A percentile compares a stretch with the other conserved stretches of the same genome.
These are phyloP conservation scores for Aspergillus proliferans DNA, from an alignment of 2,329 filamentous ascomycete genomes.

Conservation along the genomic window DNA sequence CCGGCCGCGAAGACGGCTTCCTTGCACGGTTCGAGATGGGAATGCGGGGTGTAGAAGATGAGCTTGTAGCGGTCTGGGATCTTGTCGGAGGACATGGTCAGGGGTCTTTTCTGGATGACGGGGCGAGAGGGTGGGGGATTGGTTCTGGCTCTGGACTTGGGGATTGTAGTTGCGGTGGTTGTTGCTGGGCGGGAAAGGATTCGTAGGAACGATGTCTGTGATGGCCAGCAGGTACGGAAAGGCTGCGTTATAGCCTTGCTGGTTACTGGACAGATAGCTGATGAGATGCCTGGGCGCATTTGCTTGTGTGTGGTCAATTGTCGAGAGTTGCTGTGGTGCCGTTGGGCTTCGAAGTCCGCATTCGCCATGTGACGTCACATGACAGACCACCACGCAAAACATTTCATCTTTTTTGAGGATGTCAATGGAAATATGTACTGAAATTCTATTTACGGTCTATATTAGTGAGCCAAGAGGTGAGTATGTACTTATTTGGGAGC, in stretches of 20 bases:
- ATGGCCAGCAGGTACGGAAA: background rate
- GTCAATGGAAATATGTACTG: background rate
- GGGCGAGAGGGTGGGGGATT: background rate
- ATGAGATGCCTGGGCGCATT: background rate
- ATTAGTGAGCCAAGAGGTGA: background rate
- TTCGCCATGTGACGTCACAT: background rate
- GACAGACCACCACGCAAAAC: background rate
- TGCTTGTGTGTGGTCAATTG: background rate
- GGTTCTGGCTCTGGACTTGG: background rate
- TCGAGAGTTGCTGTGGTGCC: background rate
- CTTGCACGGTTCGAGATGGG: slow-evolving; percentile 35
- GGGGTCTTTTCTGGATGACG: background rate
- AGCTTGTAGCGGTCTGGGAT: slow-evolving; percentile 34
- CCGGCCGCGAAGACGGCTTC: slow-evolving; percentile 38
- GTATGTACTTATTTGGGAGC: slow-evolving; percentile 28
- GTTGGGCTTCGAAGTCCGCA: no score
- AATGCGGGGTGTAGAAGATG: slow-evolving; percentile 38
- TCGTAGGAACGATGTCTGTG: background rate
- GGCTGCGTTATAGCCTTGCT: background rate
- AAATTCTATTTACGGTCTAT: background rate
- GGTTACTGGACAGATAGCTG: background rate
- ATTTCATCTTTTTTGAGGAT: no score
- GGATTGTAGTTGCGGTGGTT: background rate
- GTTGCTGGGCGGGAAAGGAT: background rate
- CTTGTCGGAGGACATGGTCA: slow-evolving; percentile 18